A percentile compares a stretch with the other conserved stretches of the same genome.
These are phyloP conservation scores for Mucor plumbeus DNA, from an alignment of 371 early-diverging fungal species.

Conservation along the genomic window DNA sequence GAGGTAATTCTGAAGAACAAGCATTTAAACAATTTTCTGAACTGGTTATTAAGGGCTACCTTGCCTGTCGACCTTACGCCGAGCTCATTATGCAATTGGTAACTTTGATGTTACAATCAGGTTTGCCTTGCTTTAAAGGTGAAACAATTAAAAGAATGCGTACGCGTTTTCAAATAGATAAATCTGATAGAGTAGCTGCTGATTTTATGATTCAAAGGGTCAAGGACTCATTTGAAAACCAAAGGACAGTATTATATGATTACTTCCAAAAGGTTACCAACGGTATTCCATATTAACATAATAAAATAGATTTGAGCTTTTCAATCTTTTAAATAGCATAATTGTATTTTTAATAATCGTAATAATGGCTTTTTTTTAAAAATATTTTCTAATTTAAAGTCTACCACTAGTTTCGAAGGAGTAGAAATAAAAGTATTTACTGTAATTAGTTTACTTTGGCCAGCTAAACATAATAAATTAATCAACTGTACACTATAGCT, in stretches of 20 bases:
- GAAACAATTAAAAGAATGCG: constrained; percentile 88
- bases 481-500: too few relatives aligned
- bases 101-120: constrained; percentile 93
- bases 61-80: constrained; percentile 92
- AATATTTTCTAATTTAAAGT: too few relatives aligned
- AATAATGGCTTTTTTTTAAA: too few relatives aligned
- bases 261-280: constrained; percentile 91
- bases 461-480: too few relatives aligned
- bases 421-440: too few relatives aligned
- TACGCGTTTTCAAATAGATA: constrained; percentile 90
- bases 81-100: constrained; percentile 93
- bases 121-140: constrained; percentile 98
- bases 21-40: constrained; percentile 90
- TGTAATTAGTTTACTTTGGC: too few relatives aligned
- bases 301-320: too few relatives aligned
- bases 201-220: constrained; percentile 94
- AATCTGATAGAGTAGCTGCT: constrained; percentile 90
- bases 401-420: too few relatives aligned
- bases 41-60: constrained; percentile 89
- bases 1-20: constrained; percentile 83
- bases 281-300: constrained; percentile 59
- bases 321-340: too few relatives aligned
- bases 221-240: constrained; percentile 90
- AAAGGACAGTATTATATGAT: constrained; percentile 84
- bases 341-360: neutral